These are phyloP conservation scores for Trametes villosa DNA, from an alignment of 768 basidiomycete genomes.

Conservation along the genomic window DNA sequence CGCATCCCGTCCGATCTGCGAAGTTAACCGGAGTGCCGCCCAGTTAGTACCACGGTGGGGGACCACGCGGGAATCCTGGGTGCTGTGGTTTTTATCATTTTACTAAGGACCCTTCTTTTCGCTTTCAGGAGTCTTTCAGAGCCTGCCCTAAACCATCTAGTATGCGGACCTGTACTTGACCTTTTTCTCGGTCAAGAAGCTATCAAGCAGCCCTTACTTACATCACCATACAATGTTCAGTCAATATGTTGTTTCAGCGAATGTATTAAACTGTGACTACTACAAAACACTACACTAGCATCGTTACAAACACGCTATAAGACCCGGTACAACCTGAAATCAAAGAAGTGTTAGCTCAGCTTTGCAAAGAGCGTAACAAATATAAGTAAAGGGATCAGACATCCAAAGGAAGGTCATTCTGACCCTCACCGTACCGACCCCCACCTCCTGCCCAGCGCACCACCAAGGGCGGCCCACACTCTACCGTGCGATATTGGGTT, in stretches of 20 bases:
- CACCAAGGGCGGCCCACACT: conserved; percentile 65
- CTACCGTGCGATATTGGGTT: conserved; percentile 64
- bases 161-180: too few species aligned
- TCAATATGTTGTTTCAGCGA: background rate
- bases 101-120: background rate
- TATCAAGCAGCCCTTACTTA: too few species aligned
- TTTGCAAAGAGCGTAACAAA: background rate
- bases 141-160: background rate
- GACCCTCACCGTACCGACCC: conserved; percentile 74
- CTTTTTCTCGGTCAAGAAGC: too few species aligned
- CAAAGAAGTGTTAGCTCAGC: conserved; percentile 1
- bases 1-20: conserved; percentile 66
- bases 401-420: conserved; percentile 86
- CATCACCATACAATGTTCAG: background rate
- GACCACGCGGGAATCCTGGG: conserved; percentile 56
- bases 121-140: background rate
- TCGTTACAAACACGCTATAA: background rate
- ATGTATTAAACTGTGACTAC: background rate
- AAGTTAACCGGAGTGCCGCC: conserved; percentile 66
- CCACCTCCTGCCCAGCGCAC: conserved; percentile 78
- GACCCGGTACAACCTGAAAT: background rate
- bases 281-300: background rate
- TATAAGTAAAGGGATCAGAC: conserved; percentile 59
- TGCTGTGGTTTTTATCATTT: conserved; percentile 47
- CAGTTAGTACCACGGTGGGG: conserved; percentile 69